phyloP scores from a whole-genome alignment of 495 filamentous ascomycete genomes.

The Patellaria atrata region DNA sequence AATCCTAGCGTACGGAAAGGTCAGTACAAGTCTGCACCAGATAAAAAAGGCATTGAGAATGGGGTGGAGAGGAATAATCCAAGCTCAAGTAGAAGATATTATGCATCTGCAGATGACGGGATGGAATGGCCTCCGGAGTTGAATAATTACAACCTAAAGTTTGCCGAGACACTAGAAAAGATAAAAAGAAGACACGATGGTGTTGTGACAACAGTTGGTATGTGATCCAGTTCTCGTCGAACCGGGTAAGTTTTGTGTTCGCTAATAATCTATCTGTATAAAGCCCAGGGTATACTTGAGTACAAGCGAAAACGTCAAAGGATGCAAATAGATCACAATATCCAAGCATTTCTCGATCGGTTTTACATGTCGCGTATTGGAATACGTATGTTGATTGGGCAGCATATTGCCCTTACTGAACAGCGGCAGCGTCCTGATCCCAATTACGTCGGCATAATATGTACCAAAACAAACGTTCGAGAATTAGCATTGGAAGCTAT shows the following conservation, averaged over 20 bases:
- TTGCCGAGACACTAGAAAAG: constrained; percentile 67
- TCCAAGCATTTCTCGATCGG: constrained; percentile 90
- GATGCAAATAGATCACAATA: constrained; percentile 95
- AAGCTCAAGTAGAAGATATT: constrained; percentile 59
- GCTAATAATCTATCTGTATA: too few relatives aligned
- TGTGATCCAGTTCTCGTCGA: background rate
- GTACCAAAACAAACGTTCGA: constrained; percentile 93
- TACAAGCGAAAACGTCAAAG: constrained; percentile 93
- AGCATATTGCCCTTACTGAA: constrained; percentile 92
- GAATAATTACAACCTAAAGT: constrained; percentile 82
- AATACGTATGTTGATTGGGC: constrained; percentile 96
- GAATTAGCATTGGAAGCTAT: constrained; percentile 95
- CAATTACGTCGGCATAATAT: constrained; percentile 95
- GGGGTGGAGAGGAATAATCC: too few relatives aligned
- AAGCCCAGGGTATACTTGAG: constrained; percentile 90
- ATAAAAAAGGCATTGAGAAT: constrained; percentile 36
- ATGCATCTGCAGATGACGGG: constrained; percentile 76
- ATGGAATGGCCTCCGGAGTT: constrained; percentile 90
- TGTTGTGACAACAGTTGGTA: constrained; percentile 72
- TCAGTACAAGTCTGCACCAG: constrained; percentile 67
- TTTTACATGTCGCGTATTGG: constrained; percentile 99
- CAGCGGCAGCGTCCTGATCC: constrained; percentile 76
- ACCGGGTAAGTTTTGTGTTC: background rate
- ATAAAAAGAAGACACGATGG: constrained; percentile 95
- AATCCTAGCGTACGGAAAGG: constrained; percentile 84